phyloP scores from a whole-genome alignment of 768 basidiomycete species.

The Hericium rajendrae region DNA sequence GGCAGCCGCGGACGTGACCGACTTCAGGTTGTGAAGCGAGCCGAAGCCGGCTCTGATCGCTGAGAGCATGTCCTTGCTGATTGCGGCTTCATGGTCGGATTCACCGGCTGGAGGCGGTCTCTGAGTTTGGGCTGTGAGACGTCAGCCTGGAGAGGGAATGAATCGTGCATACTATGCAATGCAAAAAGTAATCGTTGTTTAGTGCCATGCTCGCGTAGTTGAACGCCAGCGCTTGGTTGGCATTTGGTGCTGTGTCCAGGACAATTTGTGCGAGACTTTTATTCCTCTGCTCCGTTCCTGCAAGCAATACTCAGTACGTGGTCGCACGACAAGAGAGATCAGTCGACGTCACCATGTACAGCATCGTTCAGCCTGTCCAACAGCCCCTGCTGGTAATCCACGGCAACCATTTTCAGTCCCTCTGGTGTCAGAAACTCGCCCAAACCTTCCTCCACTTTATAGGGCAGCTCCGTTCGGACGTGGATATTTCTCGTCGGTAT shows the following conservation, averaged over 20 bases:
- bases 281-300: constrained; percentile 49
- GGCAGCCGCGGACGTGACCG: constrained; percentile 65
- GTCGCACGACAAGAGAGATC: neutral
- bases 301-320: constrained; percentile 7
- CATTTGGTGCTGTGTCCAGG: constrained; percentile 50
- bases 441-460: constrained; percentile 60
- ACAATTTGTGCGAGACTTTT: constrained; percentile 63
- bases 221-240: constrained; percentile 59
- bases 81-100: constrained; percentile 22
- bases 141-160: neutral
- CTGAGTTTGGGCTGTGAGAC: constrained; percentile 10
- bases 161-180: constrained; percentile 57
- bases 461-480: constrained; percentile 46
- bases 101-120: constrained; percentile 23
- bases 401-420: constrained; percentile 62
- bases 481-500: constrained; percentile 33
- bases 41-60: constrained; percentile 47
- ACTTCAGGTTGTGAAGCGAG: constrained; percentile 58
- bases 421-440: constrained; percentile 68
- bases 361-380: constrained; percentile 69
- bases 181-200: constrained; percentile 94
- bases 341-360: constrained; percentile 43
- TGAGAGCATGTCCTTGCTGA: constrained; percentile 25
- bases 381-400: constrained; percentile 83
- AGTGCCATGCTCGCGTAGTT: constrained; percentile 88